These are phyloP conservation scores for Reutealis trisperma DNA, from an alignment of 345 rosid genomes.

Conservation along the genomic window DNA sequence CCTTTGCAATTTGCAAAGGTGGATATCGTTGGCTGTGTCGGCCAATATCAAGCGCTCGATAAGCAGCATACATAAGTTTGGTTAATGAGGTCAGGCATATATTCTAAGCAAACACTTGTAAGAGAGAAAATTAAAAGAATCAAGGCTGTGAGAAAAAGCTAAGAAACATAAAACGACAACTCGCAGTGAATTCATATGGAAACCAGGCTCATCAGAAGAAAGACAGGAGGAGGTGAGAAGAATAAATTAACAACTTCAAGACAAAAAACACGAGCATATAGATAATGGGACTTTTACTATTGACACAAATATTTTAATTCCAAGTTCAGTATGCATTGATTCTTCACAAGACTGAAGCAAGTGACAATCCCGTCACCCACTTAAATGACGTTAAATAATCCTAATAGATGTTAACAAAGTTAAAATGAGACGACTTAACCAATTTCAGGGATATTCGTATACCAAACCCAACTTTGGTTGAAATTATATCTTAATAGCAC, in stretches of 20 bases:
- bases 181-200: too few species aligned
- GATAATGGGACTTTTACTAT: conserved; percentile 8
- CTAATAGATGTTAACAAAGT: conserved; percentile 12
- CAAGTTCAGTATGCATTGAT: conserved; percentile 7
- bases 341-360: conserved; percentile 6
- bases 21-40: too few species aligned
- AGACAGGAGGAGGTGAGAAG: too few species aligned
- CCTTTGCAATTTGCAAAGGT: too few species aligned
- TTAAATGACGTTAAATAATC: conserved; percentile 8
- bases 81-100: too few species aligned
- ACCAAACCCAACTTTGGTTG: conserved; percentile 4
- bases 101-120: too few species aligned
- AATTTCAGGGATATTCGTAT: conserved; percentile 1
- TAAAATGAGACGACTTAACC: conserved; percentile 6
- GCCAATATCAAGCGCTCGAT: too few species aligned
- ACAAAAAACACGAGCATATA: neutral
- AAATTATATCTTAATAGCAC: conserved; percentile 7
- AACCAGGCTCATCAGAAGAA: too few species aligned
- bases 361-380: neutral
- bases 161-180: too few species aligned
- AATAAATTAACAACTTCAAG: neutral
- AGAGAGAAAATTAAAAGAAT: too few species aligned
- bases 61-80: too few species aligned
- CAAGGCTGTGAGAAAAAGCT: too few species aligned
- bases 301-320: conserved; percentile 11